Conservation (phyloP, 768 basidiomycete genomes). For the Tephrocybe sp. region DNA sequence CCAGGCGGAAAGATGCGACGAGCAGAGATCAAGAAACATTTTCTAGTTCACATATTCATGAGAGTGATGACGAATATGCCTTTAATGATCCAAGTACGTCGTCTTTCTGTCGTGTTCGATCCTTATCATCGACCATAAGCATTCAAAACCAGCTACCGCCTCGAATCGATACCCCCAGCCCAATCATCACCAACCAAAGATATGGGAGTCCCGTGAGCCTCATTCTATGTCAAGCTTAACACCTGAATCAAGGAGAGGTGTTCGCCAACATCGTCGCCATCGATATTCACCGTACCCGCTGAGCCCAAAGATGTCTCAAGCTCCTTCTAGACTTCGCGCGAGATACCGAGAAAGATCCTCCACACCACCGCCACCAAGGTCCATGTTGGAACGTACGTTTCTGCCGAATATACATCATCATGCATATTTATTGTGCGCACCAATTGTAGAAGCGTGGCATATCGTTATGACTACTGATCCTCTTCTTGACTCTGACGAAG, state of each 20-base stretch:
- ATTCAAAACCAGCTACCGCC: neutral
- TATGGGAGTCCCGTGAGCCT: conserved; percentile 5
- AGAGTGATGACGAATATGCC: conserved; percentile 16
- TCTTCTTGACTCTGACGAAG: conserved; percentile 74
- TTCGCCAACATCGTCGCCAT: conserved; percentile 18
- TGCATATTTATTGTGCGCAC: neutral
- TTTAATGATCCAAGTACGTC: conserved; percentile 10
- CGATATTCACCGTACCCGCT: conserved; percentile 36
- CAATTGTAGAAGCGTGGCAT: conserved; percentile 66
- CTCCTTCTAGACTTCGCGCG: conserved; percentile 3
- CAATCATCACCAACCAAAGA: conserved; percentile 6
- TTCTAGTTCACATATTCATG: conserved; percentile 8
- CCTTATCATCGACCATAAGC: neutral
- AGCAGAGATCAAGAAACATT: conserved; percentile 17
- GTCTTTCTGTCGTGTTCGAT: neutral
- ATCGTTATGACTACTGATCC: conserved; percentile 64
- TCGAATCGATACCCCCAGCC: conserved; percentile 14
- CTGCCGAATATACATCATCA: neutral
- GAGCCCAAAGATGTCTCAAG: conserved; percentile 12
- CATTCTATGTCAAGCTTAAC: conserved; percentile 4
- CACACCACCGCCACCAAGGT: conserved; percentile 35
- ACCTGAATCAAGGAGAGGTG: neutral
- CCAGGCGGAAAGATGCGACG: conserved; percentile 19
- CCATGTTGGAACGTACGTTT: conserved; percentile 66
- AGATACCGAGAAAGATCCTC: conserved; percentile 16